A percentile compares a stretch with the other conserved stretches of the same genome.
phyloP scores from a whole-genome alignment of 495 filamentous ascomycete species.

The Aspergillus ostianus region DNA sequence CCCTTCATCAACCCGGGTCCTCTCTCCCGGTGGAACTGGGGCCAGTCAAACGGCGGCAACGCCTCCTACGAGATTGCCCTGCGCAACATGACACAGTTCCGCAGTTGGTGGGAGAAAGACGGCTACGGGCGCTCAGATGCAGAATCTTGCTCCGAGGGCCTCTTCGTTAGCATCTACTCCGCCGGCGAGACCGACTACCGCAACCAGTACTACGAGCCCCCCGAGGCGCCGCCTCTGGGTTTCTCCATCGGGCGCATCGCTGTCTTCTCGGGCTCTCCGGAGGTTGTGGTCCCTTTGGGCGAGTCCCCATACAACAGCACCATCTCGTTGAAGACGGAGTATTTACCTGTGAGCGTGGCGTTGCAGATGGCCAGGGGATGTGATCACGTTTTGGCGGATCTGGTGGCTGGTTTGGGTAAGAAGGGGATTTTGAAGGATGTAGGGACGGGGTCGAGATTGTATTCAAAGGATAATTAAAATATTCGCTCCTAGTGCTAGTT shows the following conservation, averaged over 20 bases:
- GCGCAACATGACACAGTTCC: conserved; percentile 50
- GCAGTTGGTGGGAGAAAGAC: conserved; percentile 50
- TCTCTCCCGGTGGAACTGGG: conserved; percentile 55
- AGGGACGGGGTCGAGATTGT: conserved; percentile 38
- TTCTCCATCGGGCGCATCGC: conserved; percentile 45
- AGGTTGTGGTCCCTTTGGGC: conserved; percentile 59
- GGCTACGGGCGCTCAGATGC: conserved; percentile 39
- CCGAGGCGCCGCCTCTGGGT: conserved; percentile 34
- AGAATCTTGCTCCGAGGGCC: conserved; percentile 39
- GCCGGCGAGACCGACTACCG: conserved; percentile 30
- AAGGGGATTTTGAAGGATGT: conserved; percentile 50
- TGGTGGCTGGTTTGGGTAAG: conserved; percentile 51
- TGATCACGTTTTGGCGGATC: conserved; percentile 56
- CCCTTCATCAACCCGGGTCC: conserved; percentile 58
- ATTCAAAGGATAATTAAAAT: conserved; percentile 1
- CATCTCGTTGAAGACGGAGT: conserved; percentile 53
- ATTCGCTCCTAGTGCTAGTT: too few species aligned
- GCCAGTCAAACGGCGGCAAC: conserved; percentile 38
- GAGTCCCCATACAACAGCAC: conserved; percentile 50
- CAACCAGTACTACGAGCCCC: conserved; percentile 27
- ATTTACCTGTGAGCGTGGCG: conserved; percentile 57
- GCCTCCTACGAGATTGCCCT: conserved; percentile 35
- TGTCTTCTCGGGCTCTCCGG: conserved; percentile 50
- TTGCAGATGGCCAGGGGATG: conserved; percentile 61
- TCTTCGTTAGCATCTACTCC: conserved; percentile 34